Percentiles rank a stretch among this genome's conserved stretches.
Evolutionary conservation across 441 rosid species (phyloP).

Genomic region (Biscutella laevigata): DNA sequence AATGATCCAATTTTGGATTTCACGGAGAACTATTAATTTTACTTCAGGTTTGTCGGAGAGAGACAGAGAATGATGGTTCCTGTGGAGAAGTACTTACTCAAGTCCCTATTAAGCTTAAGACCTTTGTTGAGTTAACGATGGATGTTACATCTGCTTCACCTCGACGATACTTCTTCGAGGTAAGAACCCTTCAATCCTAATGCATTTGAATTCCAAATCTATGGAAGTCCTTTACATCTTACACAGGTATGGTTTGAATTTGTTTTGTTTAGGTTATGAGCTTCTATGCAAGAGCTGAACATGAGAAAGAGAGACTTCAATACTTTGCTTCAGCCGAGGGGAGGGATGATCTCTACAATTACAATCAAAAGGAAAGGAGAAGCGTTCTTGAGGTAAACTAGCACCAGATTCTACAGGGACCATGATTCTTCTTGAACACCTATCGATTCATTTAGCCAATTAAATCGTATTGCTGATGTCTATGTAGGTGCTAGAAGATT

Average conservation of each 20-base stretch:
- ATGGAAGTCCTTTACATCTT: not conserved
- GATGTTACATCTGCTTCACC: slow-evolving; percentile 95
- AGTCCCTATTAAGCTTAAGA: slow-evolving; percentile 55
- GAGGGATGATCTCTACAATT: slow-evolving; percentile 84
- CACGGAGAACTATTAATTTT: slow-evolving; percentile 6
- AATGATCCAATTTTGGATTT: not conserved
- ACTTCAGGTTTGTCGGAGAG: slow-evolving; percentile 53
- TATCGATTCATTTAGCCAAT: not conserved
- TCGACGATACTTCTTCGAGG: slow-evolving; percentile 93
- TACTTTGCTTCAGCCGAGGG: slow-evolving; percentile 93
- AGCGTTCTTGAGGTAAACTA: slow-evolving; percentile 75
- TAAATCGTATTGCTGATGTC: slow-evolving; percentile 19
- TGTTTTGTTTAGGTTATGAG: slow-evolving; percentile 61
- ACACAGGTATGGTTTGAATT: not conserved
- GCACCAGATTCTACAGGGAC: not conserved
- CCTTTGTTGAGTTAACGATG: slow-evolving; percentile 74
- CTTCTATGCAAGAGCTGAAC: slow-evolving; percentile 67
- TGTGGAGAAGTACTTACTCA: slow-evolving; percentile 18
- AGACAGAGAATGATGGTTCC: slow-evolving; percentile 30
- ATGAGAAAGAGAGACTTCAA: slow-evolving; percentile 79
- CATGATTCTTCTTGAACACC: slow-evolving; percentile 6
- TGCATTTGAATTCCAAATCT: slow-evolving; percentile 6
- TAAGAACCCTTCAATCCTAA: slow-evolving; percentile 38
- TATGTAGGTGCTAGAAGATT: slow-evolving; percentile 77
- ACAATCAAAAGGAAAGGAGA: slow-evolving; percentile 87